Percentiles rank a stretch among this genome's conserved stretches.
Evolutionary conservation across 1,139 yeast species (phyloP).

Genomic region (Scheffersomyces parashehatae): DNA sequence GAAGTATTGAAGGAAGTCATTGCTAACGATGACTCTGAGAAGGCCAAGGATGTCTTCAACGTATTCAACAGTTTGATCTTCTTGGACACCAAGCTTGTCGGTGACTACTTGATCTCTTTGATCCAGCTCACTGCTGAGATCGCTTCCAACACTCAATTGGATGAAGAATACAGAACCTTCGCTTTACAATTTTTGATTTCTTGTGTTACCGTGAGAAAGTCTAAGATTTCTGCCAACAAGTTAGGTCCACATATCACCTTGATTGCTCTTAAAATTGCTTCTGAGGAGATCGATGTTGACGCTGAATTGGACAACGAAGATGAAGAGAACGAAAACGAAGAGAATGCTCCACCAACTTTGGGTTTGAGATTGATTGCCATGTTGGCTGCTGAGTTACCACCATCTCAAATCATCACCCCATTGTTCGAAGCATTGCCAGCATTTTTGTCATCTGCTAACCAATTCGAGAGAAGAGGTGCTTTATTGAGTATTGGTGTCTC

Average conservation of each 20-base stretch:
- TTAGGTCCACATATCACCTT: conserved; percentile 79
- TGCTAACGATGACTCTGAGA: conserved; percentile 66
- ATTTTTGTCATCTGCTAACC: conserved; percentile 62
- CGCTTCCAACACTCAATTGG: conserved; percentile 64
- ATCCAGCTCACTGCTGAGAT: conserved; percentile 76
- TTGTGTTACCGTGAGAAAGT: conserved; percentile 70
- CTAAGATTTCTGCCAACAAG: conserved; percentile 56
- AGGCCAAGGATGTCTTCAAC: conserved; percentile 77
- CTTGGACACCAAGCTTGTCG: conserved; percentile 75
- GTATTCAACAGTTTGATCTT: conserved; percentile 79
- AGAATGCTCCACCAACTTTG: conserved; percentile 73
- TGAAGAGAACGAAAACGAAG: conserved; percentile 91
- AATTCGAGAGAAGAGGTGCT: conserved; percentile 86
- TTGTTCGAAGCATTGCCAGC: conserved; percentile 68
- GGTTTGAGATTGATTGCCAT: conserved; percentile 81
- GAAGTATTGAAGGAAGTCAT: conserved; percentile 78
- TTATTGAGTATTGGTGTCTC: conserved; percentile 80
- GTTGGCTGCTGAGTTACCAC: conserved; percentile 83
- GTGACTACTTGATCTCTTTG: conserved; percentile 71
- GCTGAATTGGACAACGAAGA: conserved; percentile 77
- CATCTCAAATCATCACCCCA: conserved; percentile 85
- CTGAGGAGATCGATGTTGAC: conserved; percentile 74
- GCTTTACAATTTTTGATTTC: conserved; percentile 86
- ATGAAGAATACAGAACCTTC: conserved; percentile 79
- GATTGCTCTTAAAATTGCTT: conserved; percentile 74